Evolutionary conservation across 2,329 filamentous ascomycete species (phyloP).

Genomic region (Fusarium chlamydosporum): DNA sequence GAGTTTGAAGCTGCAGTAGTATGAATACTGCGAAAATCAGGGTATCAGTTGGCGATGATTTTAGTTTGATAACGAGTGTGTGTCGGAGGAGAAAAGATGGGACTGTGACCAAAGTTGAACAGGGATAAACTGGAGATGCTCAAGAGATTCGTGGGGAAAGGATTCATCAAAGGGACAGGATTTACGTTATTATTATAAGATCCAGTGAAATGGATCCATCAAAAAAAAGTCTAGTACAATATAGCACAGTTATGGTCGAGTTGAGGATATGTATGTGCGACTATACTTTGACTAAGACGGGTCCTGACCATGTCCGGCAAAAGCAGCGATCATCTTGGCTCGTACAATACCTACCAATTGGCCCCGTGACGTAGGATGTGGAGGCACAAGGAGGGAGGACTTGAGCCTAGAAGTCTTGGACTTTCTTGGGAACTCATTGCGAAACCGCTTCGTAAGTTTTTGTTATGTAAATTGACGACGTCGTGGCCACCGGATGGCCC

Average conservation of each 20-base stretch:
- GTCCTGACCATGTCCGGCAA: slow-evolving; percentile 37
- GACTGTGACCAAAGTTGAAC: slow-evolving; percentile 29
- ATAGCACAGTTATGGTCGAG: slow-evolving; percentile 10
- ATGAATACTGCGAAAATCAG: slow-evolving; percentile 3
- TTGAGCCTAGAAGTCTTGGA: slow-evolving; percentile 34
- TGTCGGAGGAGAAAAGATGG: slow-evolving; percentile 22
- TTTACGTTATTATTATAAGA: slow-evolving; percentile 42
- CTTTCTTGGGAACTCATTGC: slow-evolving; percentile 28
- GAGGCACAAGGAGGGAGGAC: slow-evolving; percentile 35
- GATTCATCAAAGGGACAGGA: slow-evolving; percentile 12
- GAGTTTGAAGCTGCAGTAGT: slow-evolving; percentile 8
- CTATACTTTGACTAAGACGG: slow-evolving; percentile 24
- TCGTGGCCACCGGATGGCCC: slow-evolving; percentile 33
- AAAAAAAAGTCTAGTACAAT: background rate
- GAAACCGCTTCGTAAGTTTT: slow-evolving; percentile 42
- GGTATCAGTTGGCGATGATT: slow-evolving; percentile 2
- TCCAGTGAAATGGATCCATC: slow-evolving; percentile 24
- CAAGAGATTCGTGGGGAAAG: slow-evolving; percentile 32
- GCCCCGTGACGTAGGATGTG: slow-evolving; percentile 44
- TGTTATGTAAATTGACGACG: slow-evolving; percentile 40
- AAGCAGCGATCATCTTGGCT: slow-evolving; percentile 42
- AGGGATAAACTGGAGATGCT: slow-evolving; percentile 31
- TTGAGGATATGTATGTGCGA: slow-evolving; percentile 11
- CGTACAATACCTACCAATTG: slow-evolving; percentile 27
- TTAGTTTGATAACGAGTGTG: slow-evolving; percentile 32